Percentiles rank a stretch among this genome's conserved stretches.
Conservation (phyloP, 2,329 filamentous ascomycete species). For the Cladosporium halotolerans region DNA sequence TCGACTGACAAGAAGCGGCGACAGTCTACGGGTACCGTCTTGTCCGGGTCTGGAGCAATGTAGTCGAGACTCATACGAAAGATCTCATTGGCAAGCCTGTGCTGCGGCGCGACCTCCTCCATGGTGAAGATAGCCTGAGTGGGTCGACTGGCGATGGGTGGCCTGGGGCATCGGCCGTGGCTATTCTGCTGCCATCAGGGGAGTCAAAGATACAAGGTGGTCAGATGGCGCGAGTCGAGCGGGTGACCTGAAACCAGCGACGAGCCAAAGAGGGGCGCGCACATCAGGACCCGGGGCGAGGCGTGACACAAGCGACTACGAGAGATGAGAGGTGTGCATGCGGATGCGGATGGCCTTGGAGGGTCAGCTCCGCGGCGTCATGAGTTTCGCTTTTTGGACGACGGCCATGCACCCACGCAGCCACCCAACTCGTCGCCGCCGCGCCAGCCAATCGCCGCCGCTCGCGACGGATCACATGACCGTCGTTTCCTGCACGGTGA, state of each 20-base stretch:
- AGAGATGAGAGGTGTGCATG: conserved; percentile 1
- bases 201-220: not conserved
- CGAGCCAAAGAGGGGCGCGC: too few species aligned
- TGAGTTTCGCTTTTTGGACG: conserved; percentile 3
- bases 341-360: not conserved
- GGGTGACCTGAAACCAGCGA: conserved; percentile 2
- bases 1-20: conserved; percentile 48
- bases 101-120: not conserved
- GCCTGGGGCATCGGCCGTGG: too few species aligned
- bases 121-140: conserved; percentile 21
- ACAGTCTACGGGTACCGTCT: conserved; percentile 44
- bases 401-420: conserved; percentile 5
- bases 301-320: not conserved
- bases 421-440: conserved; percentile 4
- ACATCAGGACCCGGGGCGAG: not conserved
- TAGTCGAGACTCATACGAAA: conserved; percentile 46
- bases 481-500: conserved; percentile 6
- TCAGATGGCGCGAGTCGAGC: conserved; percentile 11
- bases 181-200: not conserved
- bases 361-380: conserved; percentile 6
- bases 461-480: conserved; percentile 3
- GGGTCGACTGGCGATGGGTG: conserved; percentile 6
- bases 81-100: conserved; percentile 44
- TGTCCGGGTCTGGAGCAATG: conserved; percentile 47
- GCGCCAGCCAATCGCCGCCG: not conserved